A percentile compares a stretch with the other conserved stretches of the same genome.
These are phyloP conservation scores for Chiua sp. DNA, from an alignment of 1,284 basidiomycete genomes.

Conservation along the genomic window DNA sequence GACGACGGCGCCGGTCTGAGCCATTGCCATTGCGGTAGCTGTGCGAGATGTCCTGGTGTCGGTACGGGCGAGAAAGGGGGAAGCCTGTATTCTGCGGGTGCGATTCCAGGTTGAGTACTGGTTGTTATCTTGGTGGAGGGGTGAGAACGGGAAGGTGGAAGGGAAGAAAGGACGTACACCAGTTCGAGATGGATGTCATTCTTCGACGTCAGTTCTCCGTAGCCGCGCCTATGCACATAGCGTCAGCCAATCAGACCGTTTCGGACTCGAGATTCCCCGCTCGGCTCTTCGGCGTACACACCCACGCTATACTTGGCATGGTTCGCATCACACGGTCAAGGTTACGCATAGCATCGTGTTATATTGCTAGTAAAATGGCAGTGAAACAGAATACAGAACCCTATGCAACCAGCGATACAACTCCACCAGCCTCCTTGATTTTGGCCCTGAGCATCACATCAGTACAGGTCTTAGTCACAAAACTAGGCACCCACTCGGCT, in stretches of 20 bases:
- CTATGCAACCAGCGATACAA: constrained; percentile 91
- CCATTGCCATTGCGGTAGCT: constrained; percentile 56
- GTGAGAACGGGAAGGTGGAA: not conserved
- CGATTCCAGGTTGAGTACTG: constrained; percentile 63
- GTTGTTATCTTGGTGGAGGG: constrained; percentile 44
- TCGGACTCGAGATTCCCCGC: constrained; percentile 9
- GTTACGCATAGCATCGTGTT: not conserved
- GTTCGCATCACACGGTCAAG: constrained; percentile 7
- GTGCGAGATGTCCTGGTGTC: constrained; percentile 51
- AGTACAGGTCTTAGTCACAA: constrained; percentile 5
- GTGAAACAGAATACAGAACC: constrained; percentile 18
- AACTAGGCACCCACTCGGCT: constrained; percentile 75
- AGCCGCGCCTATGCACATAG: not conserved
- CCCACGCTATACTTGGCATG: constrained; percentile 13
- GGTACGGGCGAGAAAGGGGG: constrained; percentile 55
- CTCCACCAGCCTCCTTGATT: constrained; percentile 94
- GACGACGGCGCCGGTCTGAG: constrained; percentile 42
- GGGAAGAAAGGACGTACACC: constrained; percentile 35
- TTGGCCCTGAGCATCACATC: constrained; percentile 56
- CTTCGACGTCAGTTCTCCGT: constrained; percentile 10
- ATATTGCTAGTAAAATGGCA: constrained; percentile 2
- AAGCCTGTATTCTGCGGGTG: constrained; percentile 51
- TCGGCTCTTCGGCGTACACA: too few species aligned
- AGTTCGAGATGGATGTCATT: constrained; percentile 41
- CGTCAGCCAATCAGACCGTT: constrained; percentile 14